Percentiles rank a stretch among this genome's conserved stretches.
Evolutionary conservation across 2,329 filamentous ascomycete species (phyloP).

Genomic region (Diaporthe citri): DNA sequence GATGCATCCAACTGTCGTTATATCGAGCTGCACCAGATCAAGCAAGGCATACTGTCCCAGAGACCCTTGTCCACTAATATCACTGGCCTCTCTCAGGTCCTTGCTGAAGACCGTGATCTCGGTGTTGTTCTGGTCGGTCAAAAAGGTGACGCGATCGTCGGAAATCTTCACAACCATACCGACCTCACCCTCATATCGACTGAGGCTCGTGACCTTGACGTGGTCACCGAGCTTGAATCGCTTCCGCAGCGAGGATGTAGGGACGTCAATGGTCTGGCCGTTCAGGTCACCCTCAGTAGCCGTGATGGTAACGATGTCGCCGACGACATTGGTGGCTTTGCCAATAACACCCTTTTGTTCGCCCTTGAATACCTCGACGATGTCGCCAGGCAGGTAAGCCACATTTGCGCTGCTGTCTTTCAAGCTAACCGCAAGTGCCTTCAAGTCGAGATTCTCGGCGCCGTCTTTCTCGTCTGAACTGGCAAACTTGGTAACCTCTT

Average conservation of each 20-base stretch:
- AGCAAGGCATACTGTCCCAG: constrained; percentile 93
- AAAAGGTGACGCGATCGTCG: constrained; percentile 90
- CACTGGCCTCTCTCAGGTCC: constrained; percentile 91
- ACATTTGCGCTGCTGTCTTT: constrained; percentile 86
- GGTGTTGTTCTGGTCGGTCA: constrained; percentile 91
- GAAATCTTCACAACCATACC: constrained; percentile 96
- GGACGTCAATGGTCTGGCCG: constrained; percentile 91
- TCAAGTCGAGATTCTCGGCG: constrained; percentile 91
- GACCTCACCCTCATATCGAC: constrained; percentile 93
- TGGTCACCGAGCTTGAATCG: constrained; percentile 94
- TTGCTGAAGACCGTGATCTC: constrained; percentile 99
- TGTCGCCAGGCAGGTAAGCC: constrained; percentile 90
- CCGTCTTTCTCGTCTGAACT: constrained; percentile 86
- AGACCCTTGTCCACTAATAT: constrained; percentile 86
- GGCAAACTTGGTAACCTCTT: constrained; percentile 96
- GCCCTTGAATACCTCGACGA: constrained; percentile 96
- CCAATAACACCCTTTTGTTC: constrained; percentile 94
- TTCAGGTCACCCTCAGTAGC: constrained; percentile 86
- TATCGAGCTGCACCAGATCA: constrained; percentile 93
- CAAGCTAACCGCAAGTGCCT: constrained; percentile 88
- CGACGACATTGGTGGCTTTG: constrained; percentile 85
- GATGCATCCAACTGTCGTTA: constrained; percentile 91
- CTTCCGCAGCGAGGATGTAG: constrained; percentile 91
- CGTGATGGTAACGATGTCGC: constrained; percentile 90
- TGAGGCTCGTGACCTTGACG: constrained; percentile 97